Evolutionary conservation across 2,329 filamentous ascomycete species (phyloP).

Genomic region (Paecilomyces variotii): DNA sequence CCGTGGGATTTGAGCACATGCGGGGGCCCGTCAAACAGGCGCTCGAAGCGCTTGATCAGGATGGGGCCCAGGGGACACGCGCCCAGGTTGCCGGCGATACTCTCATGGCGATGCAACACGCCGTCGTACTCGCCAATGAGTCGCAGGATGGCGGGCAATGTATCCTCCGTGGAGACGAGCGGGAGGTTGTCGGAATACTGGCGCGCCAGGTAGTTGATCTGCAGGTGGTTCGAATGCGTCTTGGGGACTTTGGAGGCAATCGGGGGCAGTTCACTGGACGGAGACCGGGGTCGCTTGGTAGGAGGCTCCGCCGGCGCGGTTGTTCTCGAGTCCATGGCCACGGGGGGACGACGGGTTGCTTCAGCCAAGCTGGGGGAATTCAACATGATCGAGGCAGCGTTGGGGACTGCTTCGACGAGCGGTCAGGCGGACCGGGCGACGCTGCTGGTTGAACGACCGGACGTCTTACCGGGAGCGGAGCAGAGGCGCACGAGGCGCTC

Average conservation of each 20-base stretch:
- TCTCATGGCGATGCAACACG: constrained; percentile 76
- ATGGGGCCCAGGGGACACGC: constrained; percentile 76
- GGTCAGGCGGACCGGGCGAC: neutral
- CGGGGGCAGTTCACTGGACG: constrained; percentile 30
- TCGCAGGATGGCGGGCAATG: constrained; percentile 63
- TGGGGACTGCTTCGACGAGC: neutral
- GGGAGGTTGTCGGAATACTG: constrained; percentile 56
- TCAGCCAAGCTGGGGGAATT: neutral
- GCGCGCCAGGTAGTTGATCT: constrained; percentile 61
- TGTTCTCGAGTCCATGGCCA: constrained; percentile 27
- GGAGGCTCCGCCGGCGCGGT: constrained; percentile 28
- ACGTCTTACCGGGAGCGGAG: constrained; percentile 1
- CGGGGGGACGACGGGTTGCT: neutral
- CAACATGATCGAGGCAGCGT: neutral
- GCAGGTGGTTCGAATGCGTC: constrained; percentile 50
- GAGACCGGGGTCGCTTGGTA: constrained; percentile 39
- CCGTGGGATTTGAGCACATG: constrained; percentile 55
- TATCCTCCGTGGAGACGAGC: constrained; percentile 57
- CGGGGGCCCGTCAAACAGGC: constrained; percentile 75
- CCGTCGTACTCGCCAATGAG: constrained; percentile 76
- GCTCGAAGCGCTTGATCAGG: constrained; percentile 76
- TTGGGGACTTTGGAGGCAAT: constrained; percentile 46
- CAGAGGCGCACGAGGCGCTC: constrained; percentile 1
- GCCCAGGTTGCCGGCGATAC: constrained; percentile 75
- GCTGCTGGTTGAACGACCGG: neutral